Base-by-base conservation (phyloP, 129 eudicot genomes). In the Scalesia atractyloides region DNA sequence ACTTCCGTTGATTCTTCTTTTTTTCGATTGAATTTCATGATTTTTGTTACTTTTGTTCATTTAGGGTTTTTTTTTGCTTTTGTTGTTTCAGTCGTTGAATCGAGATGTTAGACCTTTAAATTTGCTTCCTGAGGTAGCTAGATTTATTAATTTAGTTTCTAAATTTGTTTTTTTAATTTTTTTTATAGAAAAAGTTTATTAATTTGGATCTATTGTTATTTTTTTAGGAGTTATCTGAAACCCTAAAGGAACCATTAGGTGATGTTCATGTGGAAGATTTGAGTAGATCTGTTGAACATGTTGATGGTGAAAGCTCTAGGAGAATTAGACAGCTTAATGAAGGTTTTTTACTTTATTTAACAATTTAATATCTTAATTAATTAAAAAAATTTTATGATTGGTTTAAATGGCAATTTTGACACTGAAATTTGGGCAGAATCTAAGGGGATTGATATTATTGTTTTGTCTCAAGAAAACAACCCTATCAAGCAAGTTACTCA, bases 81-180 rank as follows among this genome's bases (percentile, higher is more conserved):
- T 34, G 66, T 51, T 56, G 66, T 51, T 56, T 30, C 80, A 89
- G 98, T 80, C 84, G 33, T 77, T 88, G 18, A 86, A 82, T 70
- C 83, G 87, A 33, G 90, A 88, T 49, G 63, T 79, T 44, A 75
- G 86, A 43, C 81, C 83, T 9, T 80, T 83, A 37, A 87, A 84
- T 89, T 70, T 85, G 71, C 89, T 89, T 63, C 95, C 96, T 7
- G 87, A 89, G 95, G 98, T 92, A 43, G 7, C 10, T 62, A 59
- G 50, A 34, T 8, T 34, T 67, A 11, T 8, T 44, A 33, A 53
- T 19, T 9, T 59, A 17, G 9, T n/a, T 33, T 57, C 34, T 46
- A 36, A 65, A 44, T 52, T 26, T 12, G 9, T 17, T 0, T 19
- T 0, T 0, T 3, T 66, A 7, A 2, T 26, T 12, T 4, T 17